Conservation (phyloP, 2,329 filamentous ascomycete species). For the Xylariaceae sp. region DNA sequence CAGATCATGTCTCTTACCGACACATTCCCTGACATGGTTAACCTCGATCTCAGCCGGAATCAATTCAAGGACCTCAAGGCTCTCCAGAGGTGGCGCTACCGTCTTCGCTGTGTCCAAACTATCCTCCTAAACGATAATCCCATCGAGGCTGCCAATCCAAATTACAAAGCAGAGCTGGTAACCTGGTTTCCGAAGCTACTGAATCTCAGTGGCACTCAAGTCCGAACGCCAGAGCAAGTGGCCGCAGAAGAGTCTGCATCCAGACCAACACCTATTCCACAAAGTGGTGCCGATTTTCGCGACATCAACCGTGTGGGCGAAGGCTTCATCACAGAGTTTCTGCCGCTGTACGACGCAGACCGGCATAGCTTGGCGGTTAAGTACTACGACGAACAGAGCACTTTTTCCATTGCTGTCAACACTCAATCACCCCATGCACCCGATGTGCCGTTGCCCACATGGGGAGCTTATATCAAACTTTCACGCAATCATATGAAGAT, state of each 20-base stretch:
- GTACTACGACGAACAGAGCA: conserved; percentile 78
- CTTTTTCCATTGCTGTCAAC: conserved; percentile 79
- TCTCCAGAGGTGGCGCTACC: conserved; percentile 78
- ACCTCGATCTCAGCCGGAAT: conserved; percentile 89
- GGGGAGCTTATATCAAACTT: conserved; percentile 77
- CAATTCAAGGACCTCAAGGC: conserved; percentile 71
- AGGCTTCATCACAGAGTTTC: conserved; percentile 76
- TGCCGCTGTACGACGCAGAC: conserved; percentile 75
- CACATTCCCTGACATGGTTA: conserved; percentile 84
- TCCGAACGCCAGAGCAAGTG: conserved; percentile 76
- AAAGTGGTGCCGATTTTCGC: conserved; percentile 72
- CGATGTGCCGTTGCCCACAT: conserved; percentile 56
- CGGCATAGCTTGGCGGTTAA: conserved; percentile 66
- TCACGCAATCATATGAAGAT: conserved; percentile 81
- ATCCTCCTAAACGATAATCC: conserved; percentile 81
- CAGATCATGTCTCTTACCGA: conserved; percentile 77
- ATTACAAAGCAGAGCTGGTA: conserved; percentile 72
- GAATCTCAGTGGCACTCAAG: conserved; percentile 75
- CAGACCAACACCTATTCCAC: conserved; percentile 64
- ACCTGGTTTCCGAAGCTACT: conserved; percentile 85
- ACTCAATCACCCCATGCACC: conserved; percentile 60
- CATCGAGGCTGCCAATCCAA: conserved; percentile 65
- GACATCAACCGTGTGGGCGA: conserved; percentile 79
- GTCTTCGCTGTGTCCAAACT: conserved; percentile 80
- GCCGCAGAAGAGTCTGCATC: conserved; percentile 59